Percentiles rank a stretch among this genome's conserved stretches.
Conservation (phyloP, 495 filamentous ascomycete species). For the Penicillium tannophilum region DNA sequence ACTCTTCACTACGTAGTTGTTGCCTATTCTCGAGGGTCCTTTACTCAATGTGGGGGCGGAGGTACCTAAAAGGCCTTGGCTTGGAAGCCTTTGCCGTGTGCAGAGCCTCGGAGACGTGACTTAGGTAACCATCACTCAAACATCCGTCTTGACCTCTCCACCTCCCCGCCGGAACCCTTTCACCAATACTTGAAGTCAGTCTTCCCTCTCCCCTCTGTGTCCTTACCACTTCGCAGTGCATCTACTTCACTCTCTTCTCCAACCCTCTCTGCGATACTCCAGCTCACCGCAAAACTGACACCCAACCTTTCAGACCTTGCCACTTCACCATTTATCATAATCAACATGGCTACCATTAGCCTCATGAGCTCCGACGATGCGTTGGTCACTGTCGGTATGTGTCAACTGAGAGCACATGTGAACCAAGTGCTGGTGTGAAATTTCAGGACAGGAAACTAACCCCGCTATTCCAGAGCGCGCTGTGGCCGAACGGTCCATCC, state of each 20-base stretch:
- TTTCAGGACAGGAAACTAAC: constrained; percentile 18
- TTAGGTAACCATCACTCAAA: not conserved
- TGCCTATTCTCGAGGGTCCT: not conserved
- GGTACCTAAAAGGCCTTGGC: not conserved
- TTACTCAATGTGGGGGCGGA: constrained; percentile 1
- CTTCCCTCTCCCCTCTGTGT: not conserved
- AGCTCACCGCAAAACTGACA: not conserved
- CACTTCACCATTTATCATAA: constrained; percentile 6
- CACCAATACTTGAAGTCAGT: not conserved
- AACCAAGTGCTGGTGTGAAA: not conserved
- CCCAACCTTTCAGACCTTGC: not conserved
- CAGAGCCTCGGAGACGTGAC: not conserved
- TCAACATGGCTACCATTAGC: constrained; percentile 39
- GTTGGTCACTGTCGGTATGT: constrained; percentile 58
- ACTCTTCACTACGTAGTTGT: too few relatives aligned
- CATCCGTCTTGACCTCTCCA: not conserved
- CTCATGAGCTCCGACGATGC: constrained; percentile 61
- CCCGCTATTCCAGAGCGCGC: constrained; percentile 60
- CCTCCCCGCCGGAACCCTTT: not conserved
- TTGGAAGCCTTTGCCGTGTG: not conserved
- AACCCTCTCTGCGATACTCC: not conserved
- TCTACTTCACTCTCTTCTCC: not conserved
- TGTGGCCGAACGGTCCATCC: constrained; percentile 86
- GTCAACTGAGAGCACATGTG: not conserved
- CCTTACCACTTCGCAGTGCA: not conserved